Evolutionary conservation across 495 filamentous ascomycete species (phyloP).

Genomic region (Trypethelium eluteriae): DNA sequence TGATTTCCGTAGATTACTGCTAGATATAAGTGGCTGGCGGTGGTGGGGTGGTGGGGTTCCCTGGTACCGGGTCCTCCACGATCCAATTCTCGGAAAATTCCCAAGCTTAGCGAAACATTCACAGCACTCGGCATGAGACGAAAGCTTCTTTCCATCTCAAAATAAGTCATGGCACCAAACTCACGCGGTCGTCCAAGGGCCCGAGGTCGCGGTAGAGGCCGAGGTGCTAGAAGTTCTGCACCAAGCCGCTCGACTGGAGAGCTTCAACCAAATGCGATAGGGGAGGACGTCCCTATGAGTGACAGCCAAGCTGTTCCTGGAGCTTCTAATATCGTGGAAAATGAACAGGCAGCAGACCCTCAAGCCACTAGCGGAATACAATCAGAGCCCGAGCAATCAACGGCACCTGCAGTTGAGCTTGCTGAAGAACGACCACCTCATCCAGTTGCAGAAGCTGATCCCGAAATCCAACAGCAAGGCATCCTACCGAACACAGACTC

Average conservation of each 20-base stretch:
- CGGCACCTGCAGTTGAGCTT: not conserved
- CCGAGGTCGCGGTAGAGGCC: not conserved
- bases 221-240: not conserved
- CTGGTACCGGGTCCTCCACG: not conserved
- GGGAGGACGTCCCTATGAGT: not conserved
- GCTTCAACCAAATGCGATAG: not conserved
- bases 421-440: not conserved
- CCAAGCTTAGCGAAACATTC: not conserved
- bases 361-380: not conserved
- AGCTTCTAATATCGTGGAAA: not conserved
- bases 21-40: not conserved
- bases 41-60: not conserved
- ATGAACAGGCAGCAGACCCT: not conserved
- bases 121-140: not conserved
- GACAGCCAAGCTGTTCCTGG: not conserved
- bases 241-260: not conserved
- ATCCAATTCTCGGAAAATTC: not conserved
- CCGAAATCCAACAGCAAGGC: not conserved
- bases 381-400: not conserved
- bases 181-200: not conserved
- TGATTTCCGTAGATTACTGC: too few species aligned
- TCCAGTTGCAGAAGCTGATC: not conserved
- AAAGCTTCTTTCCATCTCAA: not conserved
- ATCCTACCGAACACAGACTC: not conserved
- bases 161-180: not conserved